Percentiles rank a stretch among this genome's conserved stretches.
Conservation (phyloP, 106 monocot genomes). For the Gastrodia elata region DNA sequence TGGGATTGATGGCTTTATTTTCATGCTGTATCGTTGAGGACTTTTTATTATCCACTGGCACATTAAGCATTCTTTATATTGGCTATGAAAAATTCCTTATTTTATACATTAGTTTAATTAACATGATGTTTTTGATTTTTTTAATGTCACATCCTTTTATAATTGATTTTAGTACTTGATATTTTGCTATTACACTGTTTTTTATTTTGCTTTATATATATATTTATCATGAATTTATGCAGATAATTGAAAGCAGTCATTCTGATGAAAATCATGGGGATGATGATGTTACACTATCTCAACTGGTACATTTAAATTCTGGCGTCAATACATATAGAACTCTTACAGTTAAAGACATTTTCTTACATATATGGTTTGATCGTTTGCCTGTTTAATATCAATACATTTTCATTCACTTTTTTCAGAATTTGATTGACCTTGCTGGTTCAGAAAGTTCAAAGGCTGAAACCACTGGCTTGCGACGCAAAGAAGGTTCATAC, state of each 20-base stretch:
- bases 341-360: not conserved
- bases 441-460: constrained; percentile 99
- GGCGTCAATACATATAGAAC: not conserved
- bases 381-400: not conserved
- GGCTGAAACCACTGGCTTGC: constrained; percentile 85
- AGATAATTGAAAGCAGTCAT: constrained; percentile 94
- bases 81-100: not conserved
- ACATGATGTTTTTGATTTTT: not conserved
- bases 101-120: not conserved
- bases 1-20: not conserved
- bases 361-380: not conserved
- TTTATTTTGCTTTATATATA: not conserved
- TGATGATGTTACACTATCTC: constrained; percentile 81
- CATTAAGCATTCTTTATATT: not conserved
- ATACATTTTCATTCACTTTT: constrained; percentile 6
- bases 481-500: constrained; percentile 95
- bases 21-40: not conserved
- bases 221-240: constrained; percentile 9
- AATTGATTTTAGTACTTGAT: not conserved
- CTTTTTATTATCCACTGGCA: not conserved
- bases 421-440: constrained; percentile 94
- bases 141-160: not conserved
- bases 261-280: constrained; percentile 47
- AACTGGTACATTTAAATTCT: constrained; percentile 49
- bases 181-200: not conserved